Evolutionary conservation across 208 protist species (phyloP).

Genomic region (Herpetomonas muscarum): DNA sequence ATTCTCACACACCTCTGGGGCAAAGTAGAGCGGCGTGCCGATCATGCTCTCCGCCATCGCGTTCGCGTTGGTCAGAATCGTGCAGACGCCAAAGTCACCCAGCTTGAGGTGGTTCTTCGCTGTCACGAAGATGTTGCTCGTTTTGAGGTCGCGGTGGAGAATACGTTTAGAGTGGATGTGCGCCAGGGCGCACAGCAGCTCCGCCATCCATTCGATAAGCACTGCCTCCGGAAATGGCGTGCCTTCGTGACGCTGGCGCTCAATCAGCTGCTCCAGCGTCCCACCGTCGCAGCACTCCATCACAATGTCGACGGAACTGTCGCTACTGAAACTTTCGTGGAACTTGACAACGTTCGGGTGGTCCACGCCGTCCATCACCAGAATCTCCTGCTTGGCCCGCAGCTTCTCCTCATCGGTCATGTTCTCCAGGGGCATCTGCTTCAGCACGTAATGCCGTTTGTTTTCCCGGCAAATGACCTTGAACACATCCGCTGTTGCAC

Average conservation of each 20-base stretch:
- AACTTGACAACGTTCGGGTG: constrained; percentile 91
- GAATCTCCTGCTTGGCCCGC: constrained; percentile 78
- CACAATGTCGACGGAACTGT: constrained; percentile 75
- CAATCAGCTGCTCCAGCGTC: constrained; percentile 85
- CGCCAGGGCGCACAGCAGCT: constrained; percentile 77
- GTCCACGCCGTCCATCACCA: constrained; percentile 84
- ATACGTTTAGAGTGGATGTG: constrained; percentile 87
- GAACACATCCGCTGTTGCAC: constrained; percentile 67
- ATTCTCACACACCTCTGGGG: constrained; percentile 88
- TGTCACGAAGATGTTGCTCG: constrained; percentile 91
- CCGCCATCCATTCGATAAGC: constrained; percentile 87
- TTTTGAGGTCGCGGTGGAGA: constrained; percentile 92
- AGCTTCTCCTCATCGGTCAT: constrained; percentile 70
- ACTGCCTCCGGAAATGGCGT: constrained; percentile 63
- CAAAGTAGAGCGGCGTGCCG: constrained; percentile 90
- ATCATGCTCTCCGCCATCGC: constrained; percentile 75
- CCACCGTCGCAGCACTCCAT: constrained; percentile 89
- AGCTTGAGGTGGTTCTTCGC: constrained; percentile 90
- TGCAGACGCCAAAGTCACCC: constrained; percentile 90
- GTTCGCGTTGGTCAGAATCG: constrained; percentile 56
- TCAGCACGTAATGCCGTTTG: constrained; percentile 66
- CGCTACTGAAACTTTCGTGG: constrained; percentile 72
- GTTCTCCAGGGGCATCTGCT: constrained; percentile 74
- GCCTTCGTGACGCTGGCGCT: constrained; percentile 60
- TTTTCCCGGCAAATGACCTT: constrained; percentile 49